Conservation (phyloP, 257 asterid species). For the Solanum medicagineum region DNA sequence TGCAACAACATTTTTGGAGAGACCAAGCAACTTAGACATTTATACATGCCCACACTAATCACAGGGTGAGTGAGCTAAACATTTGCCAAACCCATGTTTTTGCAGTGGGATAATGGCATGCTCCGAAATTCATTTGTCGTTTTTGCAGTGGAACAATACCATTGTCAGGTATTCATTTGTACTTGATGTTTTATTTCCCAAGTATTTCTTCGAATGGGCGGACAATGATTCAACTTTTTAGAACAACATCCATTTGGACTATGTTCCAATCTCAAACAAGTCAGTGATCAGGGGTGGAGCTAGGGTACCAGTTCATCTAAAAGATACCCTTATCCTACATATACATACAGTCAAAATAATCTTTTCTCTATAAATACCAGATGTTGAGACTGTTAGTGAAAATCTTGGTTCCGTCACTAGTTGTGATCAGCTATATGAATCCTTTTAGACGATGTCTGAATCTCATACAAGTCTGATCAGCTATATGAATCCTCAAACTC, state of each 20-base stretch:
- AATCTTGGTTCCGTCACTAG: background rate
- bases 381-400: too few species aligned
- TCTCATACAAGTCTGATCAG: background rate
- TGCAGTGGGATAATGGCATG: background rate
- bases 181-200: background rate
- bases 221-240: background rate
- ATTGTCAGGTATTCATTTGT: background rate
- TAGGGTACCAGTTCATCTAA: too few species aligned
- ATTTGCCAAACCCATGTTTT: background rate
- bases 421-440: background rate
- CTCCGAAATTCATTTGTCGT: background rate
- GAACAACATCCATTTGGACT: background rate
- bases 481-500: background rate
- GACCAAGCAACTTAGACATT: background rate
- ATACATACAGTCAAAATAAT: too few species aligned
- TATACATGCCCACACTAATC: background rate
- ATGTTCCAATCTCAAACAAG: background rate
- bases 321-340: too few species aligned
- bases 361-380: too few species aligned
- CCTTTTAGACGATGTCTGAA: background rate
- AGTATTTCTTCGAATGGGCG: background rate
- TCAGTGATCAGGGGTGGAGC: background rate
- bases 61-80: background rate
- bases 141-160: background rate
- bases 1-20: too few species aligned